phyloP scores from a whole-genome alignment of 164 flowering plant species.

The Stephania cephalantha region DNA sequence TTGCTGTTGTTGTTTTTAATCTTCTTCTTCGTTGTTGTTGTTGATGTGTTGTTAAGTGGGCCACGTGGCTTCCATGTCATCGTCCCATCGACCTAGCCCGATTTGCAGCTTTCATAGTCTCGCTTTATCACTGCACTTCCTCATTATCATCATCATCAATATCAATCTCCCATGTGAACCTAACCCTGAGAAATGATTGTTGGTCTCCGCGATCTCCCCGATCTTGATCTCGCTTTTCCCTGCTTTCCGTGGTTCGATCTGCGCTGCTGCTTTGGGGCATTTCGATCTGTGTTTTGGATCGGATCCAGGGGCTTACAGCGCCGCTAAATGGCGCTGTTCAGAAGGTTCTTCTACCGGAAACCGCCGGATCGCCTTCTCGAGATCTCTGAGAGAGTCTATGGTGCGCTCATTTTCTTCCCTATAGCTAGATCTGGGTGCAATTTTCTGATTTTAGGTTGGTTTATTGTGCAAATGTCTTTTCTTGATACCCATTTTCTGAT shows the following conservation, averaged over 20 bases:
- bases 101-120: conserved; percentile 11
- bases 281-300: conserved; percentile 44
- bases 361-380: conserved; percentile 95
- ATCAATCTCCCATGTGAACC: conserved; percentile 14
- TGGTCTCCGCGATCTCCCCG: neutral
- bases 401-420: conserved; percentile 23
- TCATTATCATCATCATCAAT: conserved; percentile 2
- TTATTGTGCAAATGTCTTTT: neutral
- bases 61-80: conserved; percentile 10
- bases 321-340: conserved; percentile 93
- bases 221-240: too few species aligned
- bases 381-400: conserved; percentile 92
- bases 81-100: conserved; percentile 4
- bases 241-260: neutral
- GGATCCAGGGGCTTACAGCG: conserved; percentile 59
- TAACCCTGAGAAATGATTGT: conserved; percentile 12
- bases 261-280: conserved; percentile 16
- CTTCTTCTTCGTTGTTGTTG: neutral
- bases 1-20: neutral
- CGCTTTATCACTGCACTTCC: conserved; percentile 12
- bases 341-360: conserved; percentile 81
- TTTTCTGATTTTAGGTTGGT: neutral
- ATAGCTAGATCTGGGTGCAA: neutral
- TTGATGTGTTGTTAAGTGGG: conserved; percentile 7
- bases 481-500: neutral